Evolutionary conservation across 257 asterid species (phyloP), one percentile per base, ranked within the genome.

Genomic region (Knoxia roxburghii): DNA sequence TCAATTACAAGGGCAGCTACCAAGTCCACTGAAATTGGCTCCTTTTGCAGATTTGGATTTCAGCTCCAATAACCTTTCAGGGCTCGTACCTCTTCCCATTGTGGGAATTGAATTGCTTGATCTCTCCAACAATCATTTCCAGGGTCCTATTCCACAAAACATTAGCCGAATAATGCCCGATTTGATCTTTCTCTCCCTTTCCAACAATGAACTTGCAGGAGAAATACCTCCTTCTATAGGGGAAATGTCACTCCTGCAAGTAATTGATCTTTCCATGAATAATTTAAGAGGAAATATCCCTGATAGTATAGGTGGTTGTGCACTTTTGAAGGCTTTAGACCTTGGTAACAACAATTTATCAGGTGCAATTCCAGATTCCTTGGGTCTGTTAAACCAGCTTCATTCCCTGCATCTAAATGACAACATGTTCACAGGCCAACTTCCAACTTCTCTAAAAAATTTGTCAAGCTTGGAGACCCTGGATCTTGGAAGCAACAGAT

Each of bases 31-130:
- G 33, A 45, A 69, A 67, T 57, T 80, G 37, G 50, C 52, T 39
- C 76, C 86, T 43, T 76, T 39, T 68, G 86, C 87, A 59, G 87
- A 80, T 54, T 23, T 82, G 49, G 90, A 85, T 75, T 55, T 85
- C 41, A 82, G 84, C 68, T 73, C 69, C 7, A 85, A 85, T 67
- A 18, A 66, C 68, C 73, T 83, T 59, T 74, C 80, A 2, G 91
- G 91, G 17, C 0, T 52, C 70, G 59, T 85, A 58, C 86, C 84
- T 15, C 76, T 80, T 35, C 75, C 86, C 0, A 58, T 57, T 49
- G 82, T 72, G 37, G 77, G 75, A 26, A 51, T 85, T 45, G 85
- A 78, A 74, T 35, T 81, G 71, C 53, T 85, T 61, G 87, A 85
- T 73, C 86, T 81, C 17, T 85, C 87, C 7, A 67, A 79, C 69